Percentiles rank a stretch among this genome's conserved stretches.
Evolutionary conservation across 768 basidiomycete genomes (phyloP).

Genomic region (Harrya chromipes): DNA sequence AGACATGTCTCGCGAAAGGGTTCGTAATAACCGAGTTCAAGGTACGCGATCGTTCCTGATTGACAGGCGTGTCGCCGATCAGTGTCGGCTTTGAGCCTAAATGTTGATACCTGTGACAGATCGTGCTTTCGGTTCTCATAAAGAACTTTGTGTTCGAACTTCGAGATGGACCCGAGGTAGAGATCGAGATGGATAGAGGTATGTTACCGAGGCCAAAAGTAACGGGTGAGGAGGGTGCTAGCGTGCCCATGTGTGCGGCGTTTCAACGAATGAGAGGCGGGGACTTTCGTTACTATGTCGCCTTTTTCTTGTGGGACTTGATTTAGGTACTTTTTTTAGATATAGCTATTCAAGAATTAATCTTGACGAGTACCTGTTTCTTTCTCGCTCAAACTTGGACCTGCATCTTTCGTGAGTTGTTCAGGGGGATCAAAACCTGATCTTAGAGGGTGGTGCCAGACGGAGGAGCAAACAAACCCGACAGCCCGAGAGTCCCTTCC

Average conservation of each 20-base stretch:
- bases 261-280: constrained; percentile 8
- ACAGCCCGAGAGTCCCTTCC: too few species aligned
- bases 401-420: too few species aligned
- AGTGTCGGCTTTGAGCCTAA: too few species aligned
- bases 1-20: constrained; percentile 46
- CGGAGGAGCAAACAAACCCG: too few species aligned
- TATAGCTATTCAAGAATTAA: too few species aligned
- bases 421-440: too few species aligned
- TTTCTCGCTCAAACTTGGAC: too few species aligned
- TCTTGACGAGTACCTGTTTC: too few species aligned
- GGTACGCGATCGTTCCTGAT: constrained; percentile 17
- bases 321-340: too few species aligned
- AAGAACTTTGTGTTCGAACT: constrained; percentile 26
- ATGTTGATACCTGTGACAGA: constrained; percentile 24
- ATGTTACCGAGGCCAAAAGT: constrained; percentile 20
- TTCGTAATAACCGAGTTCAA: constrained; percentile 43
- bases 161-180: constrained; percentile 15
- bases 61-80: background rate
- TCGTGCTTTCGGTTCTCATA: constrained; percentile 43
- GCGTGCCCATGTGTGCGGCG: constrained; percentile 33
- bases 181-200: constrained; percentile 11
- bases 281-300: too few species aligned
- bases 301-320: too few species aligned
- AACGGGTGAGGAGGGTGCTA: constrained; percentile 24
- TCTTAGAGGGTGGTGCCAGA: too few species aligned